phyloP scores from a whole-genome alignment of 2,329 filamentous ascomycete genomes.

The Cladosporium sp. region DNA sequence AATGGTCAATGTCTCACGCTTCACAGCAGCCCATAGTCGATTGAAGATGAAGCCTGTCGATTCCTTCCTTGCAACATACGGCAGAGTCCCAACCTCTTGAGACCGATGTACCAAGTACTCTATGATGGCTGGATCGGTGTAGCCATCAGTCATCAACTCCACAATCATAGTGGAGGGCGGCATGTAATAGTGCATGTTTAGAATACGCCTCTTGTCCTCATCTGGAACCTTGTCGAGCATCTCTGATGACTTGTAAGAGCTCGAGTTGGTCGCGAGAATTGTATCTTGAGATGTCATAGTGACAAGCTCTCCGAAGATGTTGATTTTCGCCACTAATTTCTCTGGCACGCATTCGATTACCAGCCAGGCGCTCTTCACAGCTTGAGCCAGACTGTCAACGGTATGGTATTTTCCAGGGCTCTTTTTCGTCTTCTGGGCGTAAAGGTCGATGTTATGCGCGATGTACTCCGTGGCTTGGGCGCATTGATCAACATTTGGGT shows the following conservation, averaged over 20 bases:
- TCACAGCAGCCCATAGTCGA: conserved; percentile 54
- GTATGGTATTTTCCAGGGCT: conserved; percentile 28
- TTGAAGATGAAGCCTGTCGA: conserved; percentile 55
- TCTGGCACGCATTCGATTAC: conserved; percentile 54
- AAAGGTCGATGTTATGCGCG: conserved; percentile 31
- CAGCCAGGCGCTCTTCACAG: conserved; percentile 48
- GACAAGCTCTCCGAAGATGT: conserved; percentile 46
- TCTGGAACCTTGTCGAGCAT: conserved; percentile 44
- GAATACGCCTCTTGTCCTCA: conserved; percentile 35
- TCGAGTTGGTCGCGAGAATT: conserved; percentile 50
- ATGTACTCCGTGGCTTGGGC: conserved; percentile 39
- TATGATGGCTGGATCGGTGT: conserved; percentile 42
- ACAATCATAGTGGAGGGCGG: conserved; percentile 40
- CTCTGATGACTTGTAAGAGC: conserved; percentile 49
- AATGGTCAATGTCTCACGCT: conserved; percentile 49
- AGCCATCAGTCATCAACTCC: conserved; percentile 52
- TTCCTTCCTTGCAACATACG: conserved; percentile 43
- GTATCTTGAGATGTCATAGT: conserved; percentile 39
- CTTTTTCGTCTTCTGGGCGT: conserved; percentile 14
- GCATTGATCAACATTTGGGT: conserved; percentile 37
- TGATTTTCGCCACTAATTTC: conserved; percentile 46
- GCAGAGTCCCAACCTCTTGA: conserved; percentile 36
- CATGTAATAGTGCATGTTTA: conserved; percentile 53
- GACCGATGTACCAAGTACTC: conserved; percentile 42
- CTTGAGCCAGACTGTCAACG: conserved; percentile 35